Evolutionary conservation across 2,329 filamentous ascomycete genomes (phyloP).

Genomic region (Paradendryphiella salina): DNA sequence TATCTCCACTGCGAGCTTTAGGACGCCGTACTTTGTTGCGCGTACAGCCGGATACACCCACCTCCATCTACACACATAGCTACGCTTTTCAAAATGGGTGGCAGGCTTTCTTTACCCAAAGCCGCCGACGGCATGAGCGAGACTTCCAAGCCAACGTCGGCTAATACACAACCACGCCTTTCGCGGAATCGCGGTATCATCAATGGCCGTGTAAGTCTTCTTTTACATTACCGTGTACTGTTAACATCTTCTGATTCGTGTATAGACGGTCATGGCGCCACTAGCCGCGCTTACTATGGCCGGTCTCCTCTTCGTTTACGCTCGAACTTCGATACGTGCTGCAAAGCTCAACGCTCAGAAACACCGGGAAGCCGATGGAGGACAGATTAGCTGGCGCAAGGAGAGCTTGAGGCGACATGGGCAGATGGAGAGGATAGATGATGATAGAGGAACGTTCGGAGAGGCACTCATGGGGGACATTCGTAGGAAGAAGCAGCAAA

Average conservation of each 20-base stretch:
- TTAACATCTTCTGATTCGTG: slow-evolving; percentile 6
- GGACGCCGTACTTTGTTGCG: background rate
- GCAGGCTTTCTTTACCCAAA: slow-evolving; percentile 52
- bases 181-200: slow-evolving; percentile 39
- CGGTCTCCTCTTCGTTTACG: slow-evolving; percentile 62
- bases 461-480: slow-evolving; percentile 41
- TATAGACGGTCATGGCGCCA: slow-evolving; percentile 60
- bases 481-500: slow-evolving; percentile 39
- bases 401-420: slow-evolving; percentile 60
- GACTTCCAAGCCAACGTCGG: slow-evolving; percentile 43
- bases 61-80: background rate
- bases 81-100: slow-evolving; percentile 47
- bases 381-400: slow-evolving; percentile 59
- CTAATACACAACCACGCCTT: slow-evolving; percentile 37
- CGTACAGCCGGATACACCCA: background rate
- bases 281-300: slow-evolving; percentile 68
- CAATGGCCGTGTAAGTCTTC: slow-evolving; percentile 40
- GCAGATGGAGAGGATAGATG: slow-evolving; percentile 50
- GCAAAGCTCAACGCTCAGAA: slow-evolving; percentile 67
- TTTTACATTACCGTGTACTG: background rate
- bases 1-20: slow-evolving; percentile 3
- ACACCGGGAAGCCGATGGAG: slow-evolving; percentile 61
- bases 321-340: slow-evolving; percentile 65
- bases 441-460: slow-evolving; percentile 38
- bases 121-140: slow-evolving; percentile 51